Evolutionary conservation across 805 yeast genomes (phyloP), one percentile per base, ranked within the genome.

Genomic region (Spathaspora boniae): DNA sequence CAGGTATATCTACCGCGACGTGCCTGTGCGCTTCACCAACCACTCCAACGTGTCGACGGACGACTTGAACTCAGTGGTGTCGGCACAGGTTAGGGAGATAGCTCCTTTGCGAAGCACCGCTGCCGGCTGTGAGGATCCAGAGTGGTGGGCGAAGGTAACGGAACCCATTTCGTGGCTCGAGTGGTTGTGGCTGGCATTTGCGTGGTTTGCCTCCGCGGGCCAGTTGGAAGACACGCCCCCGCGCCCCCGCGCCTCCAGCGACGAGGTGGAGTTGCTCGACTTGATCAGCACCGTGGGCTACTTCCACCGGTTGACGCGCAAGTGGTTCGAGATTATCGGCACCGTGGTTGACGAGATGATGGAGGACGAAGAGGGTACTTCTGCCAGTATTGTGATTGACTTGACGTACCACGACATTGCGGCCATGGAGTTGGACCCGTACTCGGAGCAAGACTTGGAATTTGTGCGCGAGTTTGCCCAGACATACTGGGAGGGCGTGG

Each of bases 141-240:
- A 49, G 22, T 68, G 74, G 75, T 71, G 77, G 76, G 35, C 50
- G 8, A 48, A 52, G 4, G 66, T 68, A 9, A 64, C 74, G 1
- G 77, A 72, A 33, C 65, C 78, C 1, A 53, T 68, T 16, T 68
- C 82, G 2, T 70, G 84, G 73, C 64, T 67, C 36, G 80, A 78
- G 45, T 62, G 73, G 26, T 62, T 80, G 1, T 80, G 85, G 84
- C 66, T 74, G 36, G 88, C 88, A 1, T 72, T 84, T 40, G 62
- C 83, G 15, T 85, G 93, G 93, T 85, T 91, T 87, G 95, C 95
- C 3, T 73, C 84, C 20, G 91, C 93, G 1, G 95, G 93, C 6
- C 83, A 80, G 37, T 22, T 33, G 27, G 16, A 8, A 12, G 24
- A 17, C n/a, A 16, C 29, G 22, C 16, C 23, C 26, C 25, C 27